Base-by-base conservation (phyloP, 176 grass and related monocot genomes). In the Hyparrhenia diplandra region DNA sequence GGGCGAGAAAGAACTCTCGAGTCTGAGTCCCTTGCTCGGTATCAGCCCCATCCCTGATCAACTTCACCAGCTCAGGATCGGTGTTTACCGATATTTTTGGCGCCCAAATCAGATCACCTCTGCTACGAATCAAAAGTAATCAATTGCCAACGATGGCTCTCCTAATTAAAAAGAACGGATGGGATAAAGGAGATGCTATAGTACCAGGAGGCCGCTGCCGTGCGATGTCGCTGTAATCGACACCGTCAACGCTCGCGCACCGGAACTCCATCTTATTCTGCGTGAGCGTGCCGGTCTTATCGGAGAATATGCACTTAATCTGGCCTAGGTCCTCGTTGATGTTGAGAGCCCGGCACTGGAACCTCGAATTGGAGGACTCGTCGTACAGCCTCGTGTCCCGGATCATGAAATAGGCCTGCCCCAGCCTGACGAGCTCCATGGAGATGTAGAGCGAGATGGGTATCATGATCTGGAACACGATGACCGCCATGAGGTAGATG, bases 301-400 rank as follows among this genome's bases (percentile, higher is more conserved):
- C 95, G 21, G 92, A 97, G 84, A 97, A 94, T 29, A 97, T 67
- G 80, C 93, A 92, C 80, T 90, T 97, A n/a, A 97, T 79, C 83
- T 97, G 92, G 34, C 95, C 95, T 23, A 97, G 85, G 87, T 94
- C 89, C 83, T 97, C 95, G 65, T 97, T 97, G 85, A 97, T 97
- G 75, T 97, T 97, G 72, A 97, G 86, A 45, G 92, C 83, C 32
- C 91, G 84, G 11, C 95, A 97, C 66, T 97, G 95, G 86, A 97
- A 92, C 87, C 83, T 88, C 5, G 90, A 82, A 77, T 90, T 80
- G 18, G 89, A 90, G 39, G 75, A 79, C 61, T 36, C 77, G 61
- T 97, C 95, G 60, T 86, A 92, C 68, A 97, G 83, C 80, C 29
- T 84, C 10, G 64, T 21, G 83, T 97, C 92, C 23, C 92, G 61